Base-by-base conservation (phyloP, 2,329 filamentous ascomycete genomes). In the Neofusicoccum ribis region DNA sequence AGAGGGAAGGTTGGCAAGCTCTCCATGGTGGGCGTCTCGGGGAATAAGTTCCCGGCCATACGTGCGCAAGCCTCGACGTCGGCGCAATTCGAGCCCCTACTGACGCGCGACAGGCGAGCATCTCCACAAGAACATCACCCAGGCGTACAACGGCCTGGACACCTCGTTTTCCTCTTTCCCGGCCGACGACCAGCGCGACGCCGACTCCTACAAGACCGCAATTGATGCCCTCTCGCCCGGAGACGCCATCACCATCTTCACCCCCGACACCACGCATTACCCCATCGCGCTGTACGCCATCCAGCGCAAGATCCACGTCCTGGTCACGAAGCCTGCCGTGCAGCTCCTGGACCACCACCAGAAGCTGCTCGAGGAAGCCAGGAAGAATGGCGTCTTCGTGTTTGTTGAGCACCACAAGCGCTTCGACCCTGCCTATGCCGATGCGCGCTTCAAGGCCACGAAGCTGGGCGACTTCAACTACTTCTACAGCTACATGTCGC, bases 401-500 rank as follows among this genome's bases (percentile, higher is more conserved):
- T 97, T 92, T 81, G 85, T 97, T 72, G 93, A 97, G 84, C 93
- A 97, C 81, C 93, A 97, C 86, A 97, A 97, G 84, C 92, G 94
- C 65, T 97, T 89, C 80, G 93, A 97, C 77, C 93, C 93, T 1
- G 92, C 92, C 23, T 97, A 97, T 81, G 88, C 91, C 14, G 93
- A 97, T 77, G 94, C 94, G 14, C 87, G 89, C 58, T 89, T 89
- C 80, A 88, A 90, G 71, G 91, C 92, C 14, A 81, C 87, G 74
- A 88, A 84, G 62, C 83, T 97, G 7, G 93, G 93, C 69, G 92
- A 97, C 80, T 97, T 97, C 87, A 97, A 96, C 84, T 97, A 97
- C 84, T 97, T 96, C 78, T 97, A 97, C 85, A 90, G 87, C 72
- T 97, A 97, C 86, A 96, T 97, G 93, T 92, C 89, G 58, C 93